phyloP scores from a whole-genome alignment of 352 stramenopile species.

The Phytophthora litchii region DNA sequence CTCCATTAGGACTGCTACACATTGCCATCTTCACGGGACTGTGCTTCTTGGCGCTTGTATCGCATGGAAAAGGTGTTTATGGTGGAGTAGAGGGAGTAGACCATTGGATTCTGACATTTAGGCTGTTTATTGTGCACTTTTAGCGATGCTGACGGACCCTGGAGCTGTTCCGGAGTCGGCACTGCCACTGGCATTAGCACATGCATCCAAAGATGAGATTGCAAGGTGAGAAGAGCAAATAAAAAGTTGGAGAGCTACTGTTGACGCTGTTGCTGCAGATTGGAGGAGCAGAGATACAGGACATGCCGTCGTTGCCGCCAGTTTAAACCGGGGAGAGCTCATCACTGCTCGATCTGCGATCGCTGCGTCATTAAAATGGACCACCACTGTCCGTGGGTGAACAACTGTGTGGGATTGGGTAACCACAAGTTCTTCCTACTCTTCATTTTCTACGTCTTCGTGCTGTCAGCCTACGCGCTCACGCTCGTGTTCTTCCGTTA shows the following conservation, averaged over 20 bases:
- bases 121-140: constrained; percentile 6
- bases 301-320: constrained; percentile 92
- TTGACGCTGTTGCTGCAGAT: constrained; percentile 39
- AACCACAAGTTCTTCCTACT: constrained; percentile 98
- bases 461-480: constrained; percentile 94
- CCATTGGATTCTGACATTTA: constrained; percentile 3
- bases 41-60: constrained; percentile 90
- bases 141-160: constrained; percentile 98
- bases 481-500: constrained; percentile 93
- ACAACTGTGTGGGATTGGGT: constrained; percentile 99
- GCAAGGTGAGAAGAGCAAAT: constrained; percentile 38
- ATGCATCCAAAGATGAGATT: constrained; percentile 81
- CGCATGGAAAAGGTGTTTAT: constrained; percentile 92
- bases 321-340: constrained; percentile 96
- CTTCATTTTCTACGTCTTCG: constrained; percentile 94
- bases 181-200: constrained; percentile 78
- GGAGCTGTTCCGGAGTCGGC: constrained; percentile 96
- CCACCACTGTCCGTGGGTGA: constrained; percentile 99
- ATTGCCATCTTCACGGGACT: constrained; percentile 69
- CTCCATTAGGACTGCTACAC: constrained; percentile 67
- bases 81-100: neutral
- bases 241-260: neutral
- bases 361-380: constrained; percentile 99
- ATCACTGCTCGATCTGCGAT: constrained; percentile 97
- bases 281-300: constrained; percentile 86